Percentiles rank a stretch among this genome's conserved stretches.
Conservation (phyloP, 2,329 filamentous ascomycete species). For the Apiospora aurea region DNA sequence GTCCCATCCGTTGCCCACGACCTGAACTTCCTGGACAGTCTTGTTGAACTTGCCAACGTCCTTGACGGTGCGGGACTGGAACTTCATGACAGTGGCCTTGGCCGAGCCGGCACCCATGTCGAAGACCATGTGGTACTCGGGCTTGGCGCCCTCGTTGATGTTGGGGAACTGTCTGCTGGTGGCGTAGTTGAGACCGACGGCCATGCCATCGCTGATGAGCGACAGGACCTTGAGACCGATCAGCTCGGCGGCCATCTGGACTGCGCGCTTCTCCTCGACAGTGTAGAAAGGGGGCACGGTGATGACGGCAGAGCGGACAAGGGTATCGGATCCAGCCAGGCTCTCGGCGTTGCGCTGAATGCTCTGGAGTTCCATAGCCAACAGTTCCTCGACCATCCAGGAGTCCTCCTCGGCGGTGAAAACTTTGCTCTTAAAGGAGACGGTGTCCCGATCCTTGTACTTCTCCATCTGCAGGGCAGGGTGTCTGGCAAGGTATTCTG, state of each 20-base stretch:
- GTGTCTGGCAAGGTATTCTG: slow-evolving; percentile 77
- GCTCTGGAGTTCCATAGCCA: slow-evolving; percentile 96
- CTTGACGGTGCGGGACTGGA: slow-evolving; percentile 89
- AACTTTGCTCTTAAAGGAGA: slow-evolving; percentile 80
- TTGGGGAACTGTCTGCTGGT: slow-evolving; percentile 89
- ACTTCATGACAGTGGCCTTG: slow-evolving; percentile 86
- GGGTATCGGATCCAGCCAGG: slow-evolving; percentile 77
- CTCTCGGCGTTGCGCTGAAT: slow-evolving; percentile 87
- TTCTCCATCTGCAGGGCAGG: slow-evolving; percentile 77
- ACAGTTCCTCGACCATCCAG: slow-evolving; percentile 86
- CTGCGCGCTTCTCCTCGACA: slow-evolving; percentile 84
- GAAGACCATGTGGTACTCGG: slow-evolving; percentile 92
- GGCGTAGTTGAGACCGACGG: slow-evolving; percentile 94
- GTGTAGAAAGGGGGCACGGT: slow-evolving; percentile 93
- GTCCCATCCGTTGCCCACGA: slow-evolving; percentile 88
- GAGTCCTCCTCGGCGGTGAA: slow-evolving; percentile 68
- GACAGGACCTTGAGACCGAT: slow-evolving; percentile 87
- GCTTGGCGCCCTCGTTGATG: slow-evolving; percentile 80
- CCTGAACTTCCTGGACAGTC: slow-evolving; percentile 93
- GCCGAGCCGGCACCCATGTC: slow-evolving; percentile 98
- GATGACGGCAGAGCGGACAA: slow-evolving; percentile 83
- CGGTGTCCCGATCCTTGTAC: slow-evolving; percentile 68
- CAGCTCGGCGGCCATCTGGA: slow-evolving; percentile 84
- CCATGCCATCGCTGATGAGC: slow-evolving; percentile 86
- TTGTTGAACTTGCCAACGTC: slow-evolving; percentile 94